Evolutionary conservation across 2,329 filamentous ascomycete genomes (phyloP).

Genomic region (Massarina eburnea): DNA sequence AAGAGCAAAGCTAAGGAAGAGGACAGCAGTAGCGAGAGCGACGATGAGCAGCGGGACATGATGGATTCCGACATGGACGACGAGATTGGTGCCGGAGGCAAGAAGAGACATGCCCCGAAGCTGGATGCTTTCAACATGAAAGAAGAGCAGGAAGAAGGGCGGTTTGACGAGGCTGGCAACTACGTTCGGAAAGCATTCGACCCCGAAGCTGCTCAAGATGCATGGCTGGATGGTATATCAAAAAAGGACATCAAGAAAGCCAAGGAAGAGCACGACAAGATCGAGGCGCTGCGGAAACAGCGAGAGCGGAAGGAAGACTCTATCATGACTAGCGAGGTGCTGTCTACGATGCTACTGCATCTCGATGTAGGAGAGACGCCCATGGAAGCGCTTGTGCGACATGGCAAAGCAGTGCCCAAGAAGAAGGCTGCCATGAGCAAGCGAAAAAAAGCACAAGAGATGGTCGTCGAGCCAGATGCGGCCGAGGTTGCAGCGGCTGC

Average conservation of each 20-base stretch:
- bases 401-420: conserved; percentile 64
- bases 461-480: conserved; percentile 68
- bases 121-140: conserved; percentile 96
- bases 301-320: conserved; percentile 74
- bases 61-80: conserved; percentile 73
- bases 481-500: conserved; percentile 69
- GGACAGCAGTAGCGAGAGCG: conserved; percentile 59
- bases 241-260: conserved; percentile 93
- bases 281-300: conserved; percentile 74
- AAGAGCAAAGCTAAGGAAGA: conserved; percentile 55
- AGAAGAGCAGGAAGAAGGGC: conserved; percentile 85
- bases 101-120: conserved; percentile 91
- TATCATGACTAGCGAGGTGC: conserved; percentile 70
- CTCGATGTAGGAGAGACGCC: conserved; percentile 83
- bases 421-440: conserved; percentile 45
- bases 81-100: conserved; percentile 84
- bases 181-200: conserved; percentile 87
- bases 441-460: conserved; percentile 53
- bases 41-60: conserved; percentile 67
- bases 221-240: conserved; percentile 87
- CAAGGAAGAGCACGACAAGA: conserved; percentile 81
- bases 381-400: conserved; percentile 80
- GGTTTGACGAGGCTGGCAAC: conserved; percentile 89
- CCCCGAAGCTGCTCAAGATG: conserved; percentile 86
- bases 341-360: conserved; percentile 70